Conservation (phyloP, 2,329 filamentous ascomycete species). For the Alternaria novae-zelandiae region DNA sequence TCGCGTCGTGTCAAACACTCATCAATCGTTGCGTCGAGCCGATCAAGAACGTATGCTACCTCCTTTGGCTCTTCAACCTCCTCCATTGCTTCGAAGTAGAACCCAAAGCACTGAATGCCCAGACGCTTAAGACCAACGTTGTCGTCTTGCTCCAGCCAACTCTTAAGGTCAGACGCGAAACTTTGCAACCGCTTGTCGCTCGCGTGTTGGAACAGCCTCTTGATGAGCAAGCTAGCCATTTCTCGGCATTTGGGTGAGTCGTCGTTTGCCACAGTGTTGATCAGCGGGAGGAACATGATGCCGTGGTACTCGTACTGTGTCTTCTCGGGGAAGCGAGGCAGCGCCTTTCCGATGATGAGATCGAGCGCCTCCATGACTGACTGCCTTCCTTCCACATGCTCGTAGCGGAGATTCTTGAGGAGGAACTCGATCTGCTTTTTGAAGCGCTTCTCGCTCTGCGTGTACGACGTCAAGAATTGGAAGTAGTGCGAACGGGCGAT, state of each 20-base stretch:
- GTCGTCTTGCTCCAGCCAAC: conserved; percentile 77
- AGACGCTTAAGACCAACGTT: conserved; percentile 74
- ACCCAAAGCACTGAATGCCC: conserved; percentile 79
- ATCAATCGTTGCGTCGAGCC: conserved; percentile 59
- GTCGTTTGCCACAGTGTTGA: conserved; percentile 87
- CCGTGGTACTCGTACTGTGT: conserved; percentile 81
- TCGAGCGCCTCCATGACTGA: conserved; percentile 94
- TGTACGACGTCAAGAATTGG: conserved; percentile 93
- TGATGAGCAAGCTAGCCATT: conserved; percentile 79
- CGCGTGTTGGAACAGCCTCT: conserved; percentile 78
- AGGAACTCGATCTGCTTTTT: conserved; percentile 88
- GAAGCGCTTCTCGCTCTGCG: conserved; percentile 88
- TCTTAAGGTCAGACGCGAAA: conserved; percentile 73
- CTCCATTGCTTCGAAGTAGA: conserved; percentile 73
- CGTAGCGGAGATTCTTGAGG: conserved; percentile 88
- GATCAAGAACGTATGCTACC: conserved; percentile 62
- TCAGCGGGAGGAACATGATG: conserved; percentile 83
- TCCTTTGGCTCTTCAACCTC: conserved; percentile 68
- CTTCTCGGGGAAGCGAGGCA: conserved; percentile 62
- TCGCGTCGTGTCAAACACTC: conserved; percentile 59
- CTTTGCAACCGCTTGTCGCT: conserved; percentile 73
- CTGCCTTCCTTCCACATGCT: conserved; percentile 83
- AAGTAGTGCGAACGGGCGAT: conserved; percentile 88
- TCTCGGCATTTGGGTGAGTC: conserved; percentile 84
- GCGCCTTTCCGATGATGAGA: conserved; percentile 77